Percentiles rank a stretch among this genome's conserved stretches.
Evolutionary conservation across 2,329 filamentous ascomycete genomes (phyloP).

Genomic region (Fusarium falciforme): DNA sequence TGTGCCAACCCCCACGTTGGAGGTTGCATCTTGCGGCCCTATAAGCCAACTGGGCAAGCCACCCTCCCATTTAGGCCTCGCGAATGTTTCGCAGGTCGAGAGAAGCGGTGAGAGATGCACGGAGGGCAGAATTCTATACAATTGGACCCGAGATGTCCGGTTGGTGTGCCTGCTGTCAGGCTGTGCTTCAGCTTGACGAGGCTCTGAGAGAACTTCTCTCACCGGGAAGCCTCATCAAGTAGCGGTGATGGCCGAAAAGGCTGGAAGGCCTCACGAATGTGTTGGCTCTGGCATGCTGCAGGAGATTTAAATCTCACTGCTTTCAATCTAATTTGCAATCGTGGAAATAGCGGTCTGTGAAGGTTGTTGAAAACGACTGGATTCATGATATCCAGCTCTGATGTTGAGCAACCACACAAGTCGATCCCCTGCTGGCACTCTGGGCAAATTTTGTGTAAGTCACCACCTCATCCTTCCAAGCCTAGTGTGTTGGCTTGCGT

Average conservation of each 20-base stretch:
- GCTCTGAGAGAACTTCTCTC: neutral
- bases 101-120: neutral
- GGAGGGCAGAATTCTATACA: neutral
- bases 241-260: neutral
- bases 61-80: neutral
- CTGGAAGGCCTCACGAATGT: neutral
- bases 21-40: neutral
- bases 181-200: neutral
- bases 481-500: neutral
- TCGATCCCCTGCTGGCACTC: neutral
- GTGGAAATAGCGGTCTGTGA: neutral
- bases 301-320: neutral
- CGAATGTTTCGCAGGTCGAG: neutral
- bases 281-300: neutral
- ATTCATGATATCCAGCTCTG: neutral
- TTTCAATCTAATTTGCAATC: neutral
- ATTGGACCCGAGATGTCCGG: neutral
- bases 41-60: neutral
- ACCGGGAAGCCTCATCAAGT: neutral
- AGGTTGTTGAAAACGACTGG: neutral
- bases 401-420: neutral
- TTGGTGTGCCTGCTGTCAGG: neutral
- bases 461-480: neutral
- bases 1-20: neutral
- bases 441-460: neutral